Conservation (phyloP, 169 alveolate species). For the Plasmodium sp. region DNA sequence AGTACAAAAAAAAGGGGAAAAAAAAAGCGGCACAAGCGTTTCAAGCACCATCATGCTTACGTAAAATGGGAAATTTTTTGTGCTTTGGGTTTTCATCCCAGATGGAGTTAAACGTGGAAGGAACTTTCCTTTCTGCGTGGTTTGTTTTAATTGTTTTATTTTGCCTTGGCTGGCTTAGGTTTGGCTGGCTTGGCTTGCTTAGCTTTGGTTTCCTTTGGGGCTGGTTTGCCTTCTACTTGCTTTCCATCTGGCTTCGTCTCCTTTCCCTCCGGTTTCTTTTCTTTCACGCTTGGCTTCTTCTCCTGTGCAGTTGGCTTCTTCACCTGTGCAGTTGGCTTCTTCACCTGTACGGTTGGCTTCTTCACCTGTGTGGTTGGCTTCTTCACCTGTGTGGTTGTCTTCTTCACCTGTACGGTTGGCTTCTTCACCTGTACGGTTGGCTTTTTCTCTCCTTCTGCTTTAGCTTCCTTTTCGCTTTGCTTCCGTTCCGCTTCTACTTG, state of each 20-base stretch:
- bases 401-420: too few relatives aligned
- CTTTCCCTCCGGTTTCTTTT: neutral
- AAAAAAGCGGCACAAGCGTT: neutral
- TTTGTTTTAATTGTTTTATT: too few relatives aligned
- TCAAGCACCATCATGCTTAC: neutral
- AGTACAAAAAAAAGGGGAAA: neutral
- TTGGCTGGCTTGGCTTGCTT: neutral
- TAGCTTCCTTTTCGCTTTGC: neutral
- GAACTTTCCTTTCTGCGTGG: neutral
- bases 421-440: too few relatives aligned
- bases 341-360: too few relatives aligned
- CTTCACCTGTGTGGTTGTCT: too few relatives aligned
- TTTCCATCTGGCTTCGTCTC: neutral
- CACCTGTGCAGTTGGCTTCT: too few relatives aligned
- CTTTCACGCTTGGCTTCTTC: neutral
- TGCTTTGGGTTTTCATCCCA: neutral
- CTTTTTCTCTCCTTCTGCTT: too few relatives aligned
- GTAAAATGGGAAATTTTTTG: neutral
- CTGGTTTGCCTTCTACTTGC: neutral
- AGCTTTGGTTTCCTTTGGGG: neutral
- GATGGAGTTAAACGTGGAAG: neutral
- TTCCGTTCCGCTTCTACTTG: neutral
- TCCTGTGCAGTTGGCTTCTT: neutral
- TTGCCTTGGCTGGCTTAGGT: neutral
- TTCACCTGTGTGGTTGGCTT: too few relatives aligned